These are phyloP conservation scores for Avena insularis DNA, from an alignment of 176 grass and related monocot genomes.

Conservation along the genomic window DNA sequence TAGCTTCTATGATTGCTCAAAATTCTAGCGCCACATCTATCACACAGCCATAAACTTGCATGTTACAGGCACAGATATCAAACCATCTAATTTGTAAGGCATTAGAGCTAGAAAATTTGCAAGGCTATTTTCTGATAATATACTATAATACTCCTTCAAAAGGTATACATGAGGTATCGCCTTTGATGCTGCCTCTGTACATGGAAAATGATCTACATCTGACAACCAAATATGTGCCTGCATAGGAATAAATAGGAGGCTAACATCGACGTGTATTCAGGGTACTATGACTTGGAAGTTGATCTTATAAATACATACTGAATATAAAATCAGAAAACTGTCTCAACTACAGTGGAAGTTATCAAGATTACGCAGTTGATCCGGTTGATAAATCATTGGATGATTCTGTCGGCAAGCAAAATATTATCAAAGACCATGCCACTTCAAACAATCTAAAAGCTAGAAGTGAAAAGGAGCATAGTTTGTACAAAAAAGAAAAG, in stretches of 20 bases:
- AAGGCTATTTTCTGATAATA: not conserved
- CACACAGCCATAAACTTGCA: slow-evolving; percentile 25
- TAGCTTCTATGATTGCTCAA: not conserved
- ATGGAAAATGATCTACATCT: no score
- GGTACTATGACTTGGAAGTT: no score
- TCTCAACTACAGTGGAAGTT: slow-evolving; percentile 61
- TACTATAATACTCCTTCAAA: not conserved
- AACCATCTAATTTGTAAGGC: not conserved
- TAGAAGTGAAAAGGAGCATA: slow-evolving; percentile 60
- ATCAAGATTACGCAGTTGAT: slow-evolving; percentile 53
- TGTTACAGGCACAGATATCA: slow-evolving; percentile 9
- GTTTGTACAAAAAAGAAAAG: no score
- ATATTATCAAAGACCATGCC: slow-evolving; percentile 24
- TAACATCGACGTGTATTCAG: no score
- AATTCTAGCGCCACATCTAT: not conserved
- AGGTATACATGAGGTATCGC: not conserved
- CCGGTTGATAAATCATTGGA: slow-evolving; percentile 49
- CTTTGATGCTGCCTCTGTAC: not conserved
- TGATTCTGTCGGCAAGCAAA: slow-evolving; percentile 45
- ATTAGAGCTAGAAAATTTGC: not conserved
- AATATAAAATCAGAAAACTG: no score
- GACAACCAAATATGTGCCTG: no score
- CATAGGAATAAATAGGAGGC: no score
- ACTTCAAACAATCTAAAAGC: slow-evolving; percentile 42
- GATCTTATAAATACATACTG: no score